Conservation (phyloP, 257 asterid species). For the Solanum piurae region DNA sequence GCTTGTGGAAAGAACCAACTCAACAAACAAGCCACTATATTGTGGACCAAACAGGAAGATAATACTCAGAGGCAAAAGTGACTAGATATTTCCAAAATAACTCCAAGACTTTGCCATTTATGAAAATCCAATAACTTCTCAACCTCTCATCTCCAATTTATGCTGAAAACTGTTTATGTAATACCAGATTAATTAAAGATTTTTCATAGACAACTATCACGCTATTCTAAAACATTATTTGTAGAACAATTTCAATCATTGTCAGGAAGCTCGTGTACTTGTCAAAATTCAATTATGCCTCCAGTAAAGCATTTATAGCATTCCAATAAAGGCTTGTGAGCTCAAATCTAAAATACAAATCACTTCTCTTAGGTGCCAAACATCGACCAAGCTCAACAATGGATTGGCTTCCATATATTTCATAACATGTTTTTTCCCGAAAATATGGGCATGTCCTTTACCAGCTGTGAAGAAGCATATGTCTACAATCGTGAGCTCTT, state of each 20-base stretch:
- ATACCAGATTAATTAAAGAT: not conserved
- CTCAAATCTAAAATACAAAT: not conserved
- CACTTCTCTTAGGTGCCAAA: not conserved
- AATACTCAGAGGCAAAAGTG: not conserved
- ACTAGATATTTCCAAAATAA: not conserved
- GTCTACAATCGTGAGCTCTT: not conserved
- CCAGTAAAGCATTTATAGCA: not conserved
- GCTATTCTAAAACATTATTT: not conserved
- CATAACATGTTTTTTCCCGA: not conserved
- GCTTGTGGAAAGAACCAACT: not conserved
- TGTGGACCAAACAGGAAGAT: not conserved
- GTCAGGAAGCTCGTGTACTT: not conserved
- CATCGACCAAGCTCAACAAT: not conserved
- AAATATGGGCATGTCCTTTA: not conserved
- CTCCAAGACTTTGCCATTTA: not conserved
- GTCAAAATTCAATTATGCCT: not conserved
- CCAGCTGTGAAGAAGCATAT: not conserved
- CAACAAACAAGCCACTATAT: not conserved
- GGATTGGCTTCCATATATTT: not conserved
- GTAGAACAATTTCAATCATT: not conserved
- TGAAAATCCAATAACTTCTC: not conserved
- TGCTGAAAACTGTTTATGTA: not conserved
- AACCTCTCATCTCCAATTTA: not conserved
- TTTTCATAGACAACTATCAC: not conserved
- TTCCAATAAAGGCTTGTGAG: not conserved